These are phyloP conservation scores for Mucor mucedo DNA, from an alignment of 371 early-diverging fungal genomes.

Conservation along the genomic window DNA sequence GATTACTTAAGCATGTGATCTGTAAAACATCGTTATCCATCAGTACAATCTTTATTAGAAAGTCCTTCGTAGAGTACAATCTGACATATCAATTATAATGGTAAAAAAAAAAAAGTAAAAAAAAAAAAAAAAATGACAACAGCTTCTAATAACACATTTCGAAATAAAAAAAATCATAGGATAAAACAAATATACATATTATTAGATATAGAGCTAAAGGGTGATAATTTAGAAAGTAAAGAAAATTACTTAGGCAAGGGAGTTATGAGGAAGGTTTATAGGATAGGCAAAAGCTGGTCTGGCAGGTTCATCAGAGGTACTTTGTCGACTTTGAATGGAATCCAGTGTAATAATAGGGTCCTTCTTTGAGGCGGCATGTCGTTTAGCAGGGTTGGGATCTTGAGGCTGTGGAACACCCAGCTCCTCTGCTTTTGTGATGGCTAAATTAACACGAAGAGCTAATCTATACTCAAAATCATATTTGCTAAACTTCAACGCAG, in stretches of 20 bases:
- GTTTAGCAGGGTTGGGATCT: slow-evolving; percentile 21
- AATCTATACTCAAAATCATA: slow-evolving; percentile 57
- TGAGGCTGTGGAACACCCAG: slow-evolving; percentile 37
- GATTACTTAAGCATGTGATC: no score
- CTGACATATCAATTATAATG: no score
- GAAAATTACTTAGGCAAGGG: background rate
- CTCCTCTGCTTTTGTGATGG: slow-evolving; percentile 49
- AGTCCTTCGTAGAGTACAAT: no score
- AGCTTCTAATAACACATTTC: no score
- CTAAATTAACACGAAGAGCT: slow-evolving; percentile 50
- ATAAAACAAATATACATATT: no score
- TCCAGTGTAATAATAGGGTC: slow-evolving; percentile 18
- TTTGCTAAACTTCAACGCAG: slow-evolving; percentile 44
- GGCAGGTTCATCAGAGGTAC: slow-evolving; percentile 1
- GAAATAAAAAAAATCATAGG: no score
- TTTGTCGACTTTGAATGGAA: slow-evolving; percentile 29
- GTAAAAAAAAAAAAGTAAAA: no score
- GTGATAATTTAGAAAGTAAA: background rate
- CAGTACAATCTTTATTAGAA: no score
- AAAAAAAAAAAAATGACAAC: no score
- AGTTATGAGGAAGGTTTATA: background rate
- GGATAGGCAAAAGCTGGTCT: background rate
- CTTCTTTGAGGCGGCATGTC: slow-evolving; percentile 22
- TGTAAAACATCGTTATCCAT: no score
- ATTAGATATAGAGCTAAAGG: no score